Evolutionary conservation across 2,329 filamentous ascomycete genomes (phyloP), one percentile per base, ranked within the genome.

Genomic region (Ophiostoma piceae): DNA sequence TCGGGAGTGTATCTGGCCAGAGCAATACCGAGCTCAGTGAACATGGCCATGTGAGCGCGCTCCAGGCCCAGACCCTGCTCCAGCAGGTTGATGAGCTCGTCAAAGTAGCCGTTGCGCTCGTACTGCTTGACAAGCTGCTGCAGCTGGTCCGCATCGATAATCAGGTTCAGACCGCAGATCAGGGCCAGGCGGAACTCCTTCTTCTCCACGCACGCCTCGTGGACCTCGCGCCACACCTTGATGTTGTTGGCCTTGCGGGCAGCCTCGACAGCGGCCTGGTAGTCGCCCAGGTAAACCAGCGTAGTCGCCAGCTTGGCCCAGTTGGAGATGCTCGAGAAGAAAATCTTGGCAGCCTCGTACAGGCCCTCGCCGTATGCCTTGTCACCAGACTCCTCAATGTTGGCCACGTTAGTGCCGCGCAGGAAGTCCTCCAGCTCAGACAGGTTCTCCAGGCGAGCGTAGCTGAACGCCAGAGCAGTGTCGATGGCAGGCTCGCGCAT

Each of bases 241-340:
- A 97, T 94, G 80, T 92, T 98, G 85, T 98, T 99, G 76, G 95
- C 95, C 83, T 99, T 98, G 79, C 95, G 92, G 35, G 96, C 95
- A 77, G 93, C 97, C 79, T 99, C 95, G 60, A 99, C 95, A 65
- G 95, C 95, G 75, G 92, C 92, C 81, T 99, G 96, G 83, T 99
- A 98, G 75, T 99, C 95, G 74, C 90, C 91, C 7, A 99, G 88
- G 79, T 98, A 93, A n/a, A 99, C 95, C 72, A 98, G 87, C 12
- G 95, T 99, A 12, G 95, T 98, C 16, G 95, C 94, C 76, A 99
- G 89, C 84, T 99, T 99, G 70, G 94, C 94, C 95, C 95, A 99
- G 86, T 99, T 99, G 69, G 95, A 99, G 78, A 99, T 96, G 82
- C 92, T 98, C 70, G 88, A 92, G 83, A 89, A 99, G 86, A 98